A percentile compares a stretch with the other conserved stretches of the same genome.
Conservation (phyloP, 805 yeast genomes). For the Candida saitoana region DNA sequence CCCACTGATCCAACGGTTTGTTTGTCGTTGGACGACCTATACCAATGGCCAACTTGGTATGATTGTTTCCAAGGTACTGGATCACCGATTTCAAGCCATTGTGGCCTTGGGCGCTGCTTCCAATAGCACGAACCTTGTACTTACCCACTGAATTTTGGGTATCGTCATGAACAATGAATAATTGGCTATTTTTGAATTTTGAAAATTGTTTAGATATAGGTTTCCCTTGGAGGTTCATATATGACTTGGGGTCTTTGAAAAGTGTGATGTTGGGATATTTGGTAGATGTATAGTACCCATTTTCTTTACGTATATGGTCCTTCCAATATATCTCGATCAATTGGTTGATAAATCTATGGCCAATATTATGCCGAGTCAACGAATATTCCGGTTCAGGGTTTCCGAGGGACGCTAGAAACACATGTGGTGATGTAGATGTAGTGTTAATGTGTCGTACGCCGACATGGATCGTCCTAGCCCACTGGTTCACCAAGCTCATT, state of each 20-base stretch:
- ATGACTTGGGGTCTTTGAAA: constrained; percentile 50
- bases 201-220: constrained; percentile 49
- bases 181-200: constrained; percentile 22
- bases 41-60: constrained; percentile 70
- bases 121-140: constrained; percentile 55
- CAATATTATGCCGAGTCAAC: constrained; percentile 75
- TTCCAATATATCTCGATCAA: constrained; percentile 22
- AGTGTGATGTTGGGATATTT: constrained; percentile 27
- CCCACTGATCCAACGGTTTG: constrained; percentile 55
- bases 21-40: constrained; percentile 63
- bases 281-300: constrained; percentile 11
- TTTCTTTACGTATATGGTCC: constrained; percentile 11
- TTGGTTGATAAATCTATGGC: constrained; percentile 51
- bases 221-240: constrained; percentile 72
- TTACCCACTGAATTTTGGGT: constrained; percentile 63
- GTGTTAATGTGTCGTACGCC: constrained; percentile 6
- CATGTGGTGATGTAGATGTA: background rate
- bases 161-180: constrained; percentile 77
- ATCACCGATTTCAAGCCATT: constrained; percentile 71
- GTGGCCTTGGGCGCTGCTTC: constrained; percentile 73
- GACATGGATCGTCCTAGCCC: background rate
- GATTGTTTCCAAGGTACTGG: constrained; percentile 41
- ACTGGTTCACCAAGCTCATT: background rate
- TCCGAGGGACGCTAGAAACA: constrained; percentile 55
- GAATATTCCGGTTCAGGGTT: constrained; percentile 65